These are phyloP conservation scores for Diacronema lutheri DNA, from an alignment of 78 protist species.

Conservation along the genomic window DNA sequence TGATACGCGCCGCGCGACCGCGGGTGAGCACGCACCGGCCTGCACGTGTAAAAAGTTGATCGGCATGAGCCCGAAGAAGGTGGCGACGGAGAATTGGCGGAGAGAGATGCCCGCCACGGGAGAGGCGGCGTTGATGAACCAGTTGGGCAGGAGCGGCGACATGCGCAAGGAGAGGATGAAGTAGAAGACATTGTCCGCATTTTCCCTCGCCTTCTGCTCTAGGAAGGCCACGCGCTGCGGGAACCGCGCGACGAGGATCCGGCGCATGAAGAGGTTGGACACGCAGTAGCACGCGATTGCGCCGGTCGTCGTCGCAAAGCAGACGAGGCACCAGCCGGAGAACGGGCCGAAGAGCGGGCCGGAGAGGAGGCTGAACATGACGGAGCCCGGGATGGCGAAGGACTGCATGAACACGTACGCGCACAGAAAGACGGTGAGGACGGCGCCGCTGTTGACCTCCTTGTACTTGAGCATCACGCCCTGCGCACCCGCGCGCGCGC, in stretches of 20 bases:
- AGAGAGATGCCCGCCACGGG: conserved; percentile 18
- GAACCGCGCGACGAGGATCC: neutral
- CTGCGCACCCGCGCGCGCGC: too few species aligned
- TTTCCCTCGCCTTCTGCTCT: neutral
- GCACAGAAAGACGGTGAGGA: neutral
- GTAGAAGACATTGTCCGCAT: neutral
- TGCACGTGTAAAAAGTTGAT: too few species aligned
- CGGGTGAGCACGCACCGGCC: too few species aligned
- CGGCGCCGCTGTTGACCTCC: too few species aligned
- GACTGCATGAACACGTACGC: neutral
- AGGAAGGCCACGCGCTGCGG: neutral
- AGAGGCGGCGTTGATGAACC: conserved; percentile 18
- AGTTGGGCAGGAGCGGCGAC: conserved; percentile 48
- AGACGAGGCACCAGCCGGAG: neutral
- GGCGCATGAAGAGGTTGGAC: neutral
- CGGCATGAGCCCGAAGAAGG: neutral
- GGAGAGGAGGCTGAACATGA: neutral
- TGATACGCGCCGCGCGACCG: too few species aligned
- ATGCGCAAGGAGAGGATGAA: conserved; percentile 27
- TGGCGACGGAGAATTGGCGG: neutral
- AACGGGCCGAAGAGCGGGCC: conserved; percentile 6
- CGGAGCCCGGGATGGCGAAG: conserved; percentile 13
- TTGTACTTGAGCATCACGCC: too few species aligned
- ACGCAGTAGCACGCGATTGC: neutral
- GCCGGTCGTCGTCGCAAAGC: neutral